Conservation (phyloP, 2,329 filamentous ascomycete genomes). For the Rhinocladiella similis region DNA sequence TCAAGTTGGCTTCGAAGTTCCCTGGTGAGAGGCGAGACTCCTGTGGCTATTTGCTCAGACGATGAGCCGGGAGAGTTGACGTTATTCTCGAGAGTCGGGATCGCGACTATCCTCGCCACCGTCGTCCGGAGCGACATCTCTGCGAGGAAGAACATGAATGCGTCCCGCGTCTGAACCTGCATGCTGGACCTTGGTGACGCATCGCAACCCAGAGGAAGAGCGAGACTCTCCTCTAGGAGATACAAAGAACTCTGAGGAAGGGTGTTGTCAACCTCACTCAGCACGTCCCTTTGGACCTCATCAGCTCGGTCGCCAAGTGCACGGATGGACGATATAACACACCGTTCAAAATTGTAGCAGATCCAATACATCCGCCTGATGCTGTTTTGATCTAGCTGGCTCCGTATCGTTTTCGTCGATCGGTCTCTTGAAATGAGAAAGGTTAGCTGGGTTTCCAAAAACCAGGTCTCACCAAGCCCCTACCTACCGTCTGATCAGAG, state of each 20-base stretch:
- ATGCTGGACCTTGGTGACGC: neutral
- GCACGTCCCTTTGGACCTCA: neutral
- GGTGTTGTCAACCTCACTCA: neutral
- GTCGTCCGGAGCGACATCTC: neutral
- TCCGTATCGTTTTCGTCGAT: neutral
- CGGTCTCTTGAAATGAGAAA: neutral
- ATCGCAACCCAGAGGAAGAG: neutral
- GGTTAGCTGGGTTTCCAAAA: too few relatives aligned
- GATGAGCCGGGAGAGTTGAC: too few relatives aligned
- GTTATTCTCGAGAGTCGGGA: neutral
- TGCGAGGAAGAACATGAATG: neutral
- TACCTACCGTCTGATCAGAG: neutral
- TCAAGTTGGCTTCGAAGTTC: neutral
- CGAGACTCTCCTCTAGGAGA: neutral
- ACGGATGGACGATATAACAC: too few relatives aligned
- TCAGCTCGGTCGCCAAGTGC: neutral
- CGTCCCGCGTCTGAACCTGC: neutral
- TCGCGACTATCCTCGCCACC: neutral
- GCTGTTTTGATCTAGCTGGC: neutral
- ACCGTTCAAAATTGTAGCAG: conserved; percentile 2
- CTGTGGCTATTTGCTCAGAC: too few relatives aligned
- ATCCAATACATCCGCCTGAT: neutral
- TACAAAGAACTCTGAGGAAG: neutral
- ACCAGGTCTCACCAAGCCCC: too few relatives aligned
- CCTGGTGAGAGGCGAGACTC: neutral